Evolutionary conservation across 495 filamentous ascomycete genomes (phyloP), one percentile per base, ranked within the genome.

Genomic region (Umbilicaria muhlenbergii): DNA sequence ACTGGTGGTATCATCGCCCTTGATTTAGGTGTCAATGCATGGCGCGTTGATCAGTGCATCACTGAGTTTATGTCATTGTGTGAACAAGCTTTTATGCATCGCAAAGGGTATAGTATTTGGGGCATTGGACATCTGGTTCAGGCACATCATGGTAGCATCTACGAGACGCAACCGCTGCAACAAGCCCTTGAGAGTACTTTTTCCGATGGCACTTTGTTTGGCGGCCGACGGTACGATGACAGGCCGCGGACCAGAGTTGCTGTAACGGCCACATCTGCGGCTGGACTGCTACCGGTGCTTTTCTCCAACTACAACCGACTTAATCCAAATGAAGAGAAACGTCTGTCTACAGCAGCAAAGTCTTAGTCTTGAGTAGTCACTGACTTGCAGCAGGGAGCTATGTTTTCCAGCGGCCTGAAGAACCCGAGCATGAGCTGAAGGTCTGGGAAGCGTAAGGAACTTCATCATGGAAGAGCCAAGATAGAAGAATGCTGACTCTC

Each of bases 1-100:
- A 70, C 69, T 13, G 72, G 75, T 0, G 71, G 73, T 14, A 65
- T 79, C 44, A 68, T 79, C 40, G 70, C 73, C 1, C 56, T 77
- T 21, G 70, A 64, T 0, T 58, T 81, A 8, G 71, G 64, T 3
- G 60, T 66, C 15, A 60, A 70, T 40, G 57, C 64, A 34, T 71
- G 65, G 63, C 45, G 56, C 3, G 56, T 73, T n/a, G 51, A 61
- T 1, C 43, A 56, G 2, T 68, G 63, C 44, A 61, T 64, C 13
- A 49, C 53, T 14, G 51, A 64, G 16, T 75, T 75, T 45, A 59
- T 51, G 19, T 54, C 55, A 5, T 50, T 67, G 10, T 66, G 58
- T 35, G 49, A 50, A 3, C 46, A 68, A 40, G 65, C 66, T 7
- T 73, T 71, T 42, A 55, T 55, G 2, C 59, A 58, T 15, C 53